These are phyloP conservation scores for Santalum album DNA, from an alignment of 164 flowering plant genomes.

Conservation along the genomic window DNA sequence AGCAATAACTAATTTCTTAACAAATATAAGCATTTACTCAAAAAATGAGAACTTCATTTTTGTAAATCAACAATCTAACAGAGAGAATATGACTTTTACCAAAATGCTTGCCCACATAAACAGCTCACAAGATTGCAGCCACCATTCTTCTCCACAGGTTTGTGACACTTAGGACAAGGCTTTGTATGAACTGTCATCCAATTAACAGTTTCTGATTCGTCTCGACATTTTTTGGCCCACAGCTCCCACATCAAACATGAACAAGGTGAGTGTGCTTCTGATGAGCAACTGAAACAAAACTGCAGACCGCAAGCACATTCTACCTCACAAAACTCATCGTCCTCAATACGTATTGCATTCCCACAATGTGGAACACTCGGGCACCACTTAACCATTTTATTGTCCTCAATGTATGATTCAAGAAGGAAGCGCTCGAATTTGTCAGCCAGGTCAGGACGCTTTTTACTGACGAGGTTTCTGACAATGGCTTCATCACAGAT, in stretches of 20 bases:
- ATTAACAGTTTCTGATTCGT: slow-evolving; percentile 75
- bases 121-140: slow-evolving; percentile 80
- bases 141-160: slow-evolving; percentile 86
- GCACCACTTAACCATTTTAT: slow-evolving; percentile 10
- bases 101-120: slow-evolving; percentile 71
- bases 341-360: slow-evolving; percentile 80
- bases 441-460: slow-evolving; percentile 26
- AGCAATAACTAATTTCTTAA: too few relatives aligned
- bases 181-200: slow-evolving; percentile 84
- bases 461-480: slow-evolving; percentile 43
- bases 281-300: slow-evolving; percentile 78
- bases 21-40: background rate
- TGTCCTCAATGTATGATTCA: slow-evolving; percentile 20
- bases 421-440: slow-evolving; percentile 53
- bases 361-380: slow-evolving; percentile 96
- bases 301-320: slow-evolving; percentile 81
- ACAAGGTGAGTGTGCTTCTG: slow-evolving; percentile 91
- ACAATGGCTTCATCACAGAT: slow-evolving; percentile 75
- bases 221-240: slow-evolving; percentile 70
- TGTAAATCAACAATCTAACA: too few relatives aligned
- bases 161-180: slow-evolving; percentile 81
- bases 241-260: slow-evolving; percentile 89
- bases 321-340: slow-evolving; percentile 63
- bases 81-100: slow-evolving; percentile 32
- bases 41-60: too few relatives aligned